Evolutionary conservation across 495 filamentous ascomycete species (phyloP), one percentile per base, ranked within the genome.

Genomic region (Neurospora hispaniola): DNA sequence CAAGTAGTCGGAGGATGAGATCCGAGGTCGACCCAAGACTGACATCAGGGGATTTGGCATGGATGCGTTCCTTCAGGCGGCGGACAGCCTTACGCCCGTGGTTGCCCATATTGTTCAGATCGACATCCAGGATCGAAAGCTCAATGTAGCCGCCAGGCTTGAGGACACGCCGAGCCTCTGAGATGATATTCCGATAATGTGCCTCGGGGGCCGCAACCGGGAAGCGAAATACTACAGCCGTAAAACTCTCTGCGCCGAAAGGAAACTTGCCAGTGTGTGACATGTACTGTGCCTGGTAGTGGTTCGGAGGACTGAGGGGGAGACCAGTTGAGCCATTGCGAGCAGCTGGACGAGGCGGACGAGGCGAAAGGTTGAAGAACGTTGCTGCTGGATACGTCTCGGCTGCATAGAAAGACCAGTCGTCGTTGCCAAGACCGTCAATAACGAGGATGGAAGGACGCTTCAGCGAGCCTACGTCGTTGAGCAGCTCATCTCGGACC

Each of bases 401-500:
- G 16, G 96, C 93, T 69, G 92, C 94, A 80, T 97, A 99, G 82
- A 96, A 98, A 4, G 94, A 97, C 96, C 96, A 99, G 80, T 99
- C 96, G 76, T 96, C 90, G 74, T 90, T 84, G 39, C 84, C 85
- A 40, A 99, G 88, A 12, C 96, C 96, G 80, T 99, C 96, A 48
- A 99, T 87, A 27, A 99, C 91, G 18, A 99, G 87, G 42, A 99
- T 90, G 8, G 88, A 86, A 46, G 89, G 89, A 23, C 82, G 83
- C 73, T 88, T 86, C 42, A 81, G 77, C n/a, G 83, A 82, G 69
- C 81, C 79, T 14, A 73, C 77, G 5, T 78, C 83, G 20, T 86
- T 78, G 42, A 87, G 80, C 43, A 97, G 87, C 71, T 93, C 91
- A 35, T 92, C 90, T 72, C 96, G 91, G 20, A 94, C 93, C 5